phyloP scores from a whole-genome alignment of 768 basidiomycete genomes.

The Amanita jacksonii region DNA sequence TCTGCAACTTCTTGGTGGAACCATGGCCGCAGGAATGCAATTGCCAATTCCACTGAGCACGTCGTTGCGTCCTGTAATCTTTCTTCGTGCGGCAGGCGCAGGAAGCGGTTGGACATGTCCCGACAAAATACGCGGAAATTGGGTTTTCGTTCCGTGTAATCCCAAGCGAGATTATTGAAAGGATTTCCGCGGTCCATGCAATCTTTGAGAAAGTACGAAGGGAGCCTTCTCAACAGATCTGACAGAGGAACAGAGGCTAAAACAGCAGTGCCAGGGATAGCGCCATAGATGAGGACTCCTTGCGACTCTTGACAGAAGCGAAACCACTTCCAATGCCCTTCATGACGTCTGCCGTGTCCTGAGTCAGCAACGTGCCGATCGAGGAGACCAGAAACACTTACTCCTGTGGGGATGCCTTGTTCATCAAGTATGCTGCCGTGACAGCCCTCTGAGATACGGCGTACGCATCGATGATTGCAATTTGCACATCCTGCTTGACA shows the following conservation, averaged over 20 bases:
- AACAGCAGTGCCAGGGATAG: conserved; percentile 56
- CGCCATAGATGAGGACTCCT: conserved; percentile 61
- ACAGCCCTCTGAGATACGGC: conserved; percentile 47
- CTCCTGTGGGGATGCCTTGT: conserved; percentile 41
- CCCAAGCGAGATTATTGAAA: conserved; percentile 35
- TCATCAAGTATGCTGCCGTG: conserved; percentile 58
- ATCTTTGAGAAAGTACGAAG: conserved; percentile 52
- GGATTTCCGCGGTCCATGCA: conserved; percentile 14
- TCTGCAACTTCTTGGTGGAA: conserved; percentile 41
- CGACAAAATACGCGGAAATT: conserved; percentile 66
- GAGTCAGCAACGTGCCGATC: conserved; percentile 5
- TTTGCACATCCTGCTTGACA: conserved; percentile 68
- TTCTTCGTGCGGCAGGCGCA: conserved; percentile 41
- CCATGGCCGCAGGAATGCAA: conserved; percentile 62
- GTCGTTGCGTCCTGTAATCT: conserved; percentile 58
- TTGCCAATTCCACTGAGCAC: conserved; percentile 57
- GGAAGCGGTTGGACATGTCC: conserved; percentile 55
- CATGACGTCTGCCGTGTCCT: conserved; percentile 34
- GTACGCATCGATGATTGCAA: conserved; percentile 67
- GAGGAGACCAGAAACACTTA: conserved; percentile 26
- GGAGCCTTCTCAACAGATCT: conserved; percentile 54
- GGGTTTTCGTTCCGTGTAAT: conserved; percentile 46
- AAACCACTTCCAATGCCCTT: conserved; percentile 69
- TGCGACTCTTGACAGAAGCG: conserved; percentile 69
- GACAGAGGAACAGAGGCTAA: conserved; percentile 62